phyloP scores from a whole-genome alignment of 2,329 filamentous ascomycete species.

The Paecilomyces niveus region DNA sequence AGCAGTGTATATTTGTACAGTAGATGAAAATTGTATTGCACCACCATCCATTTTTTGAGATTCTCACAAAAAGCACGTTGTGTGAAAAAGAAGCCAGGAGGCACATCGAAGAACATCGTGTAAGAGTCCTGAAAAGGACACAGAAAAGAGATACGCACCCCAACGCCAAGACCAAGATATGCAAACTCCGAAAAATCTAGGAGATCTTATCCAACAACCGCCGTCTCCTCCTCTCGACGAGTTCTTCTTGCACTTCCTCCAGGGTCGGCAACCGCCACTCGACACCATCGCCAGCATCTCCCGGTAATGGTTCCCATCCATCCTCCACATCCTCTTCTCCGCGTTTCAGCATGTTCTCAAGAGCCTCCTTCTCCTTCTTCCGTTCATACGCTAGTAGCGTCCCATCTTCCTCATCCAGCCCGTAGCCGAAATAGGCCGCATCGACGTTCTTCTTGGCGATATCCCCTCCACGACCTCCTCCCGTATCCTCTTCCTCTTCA shows the following conservation, averaged over 20 bases:
- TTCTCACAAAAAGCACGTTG: background rate
- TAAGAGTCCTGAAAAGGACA: background rate
- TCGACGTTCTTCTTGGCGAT: slow-evolving; percentile 64
- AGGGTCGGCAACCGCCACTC: slow-evolving; percentile 77
- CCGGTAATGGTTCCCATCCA: slow-evolving; percentile 79
- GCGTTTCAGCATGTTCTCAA: slow-evolving; percentile 58
- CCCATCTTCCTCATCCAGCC: slow-evolving; percentile 83
- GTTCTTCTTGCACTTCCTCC: slow-evolving; percentile 89
- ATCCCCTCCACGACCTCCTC: slow-evolving; percentile 34
- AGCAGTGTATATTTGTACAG: background rate
- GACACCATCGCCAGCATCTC: slow-evolving; percentile 75
- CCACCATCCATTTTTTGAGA: slow-evolving; percentile 1
- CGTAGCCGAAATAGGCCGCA: slow-evolving; percentile 93
- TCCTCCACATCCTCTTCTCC: slow-evolving; percentile 53
- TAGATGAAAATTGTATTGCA: background rate
- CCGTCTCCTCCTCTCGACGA: slow-evolving; percentile 77
- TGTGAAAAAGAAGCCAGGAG: background rate
- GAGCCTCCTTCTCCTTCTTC: slow-evolving; percentile 74
- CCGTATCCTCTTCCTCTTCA: slow-evolving; percentile 62
- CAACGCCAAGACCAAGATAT: background rate
- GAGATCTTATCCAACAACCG: slow-evolving; percentile 76
- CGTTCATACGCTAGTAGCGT: slow-evolving; percentile 72
- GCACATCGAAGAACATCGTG: background rate
- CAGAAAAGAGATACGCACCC: slow-evolving; percentile 1
- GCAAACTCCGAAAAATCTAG: slow-evolving; percentile 12